A percentile compares a stretch with the other conserved stretches of the same genome.
These are phyloP conservation scores for Aphanomyces astaci DNA, from an alignment of 352 stramenopile species.

Conservation along the genomic window DNA sequence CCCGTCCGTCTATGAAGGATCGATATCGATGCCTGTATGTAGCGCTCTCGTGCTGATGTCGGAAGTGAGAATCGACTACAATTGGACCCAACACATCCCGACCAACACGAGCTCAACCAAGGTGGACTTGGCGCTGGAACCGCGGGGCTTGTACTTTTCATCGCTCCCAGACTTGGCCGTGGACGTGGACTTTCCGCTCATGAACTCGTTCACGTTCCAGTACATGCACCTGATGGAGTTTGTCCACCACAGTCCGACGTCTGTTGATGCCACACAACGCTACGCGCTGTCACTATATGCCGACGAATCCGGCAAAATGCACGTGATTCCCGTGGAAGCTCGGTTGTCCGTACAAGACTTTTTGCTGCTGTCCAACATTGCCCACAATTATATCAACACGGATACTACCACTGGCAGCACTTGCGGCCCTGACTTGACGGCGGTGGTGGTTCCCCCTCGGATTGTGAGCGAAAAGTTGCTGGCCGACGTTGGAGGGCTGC, in stretches of 20 bases:
- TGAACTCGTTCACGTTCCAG: constrained; percentile 74
- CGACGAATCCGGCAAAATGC: constrained; percentile 36
- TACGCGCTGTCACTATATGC: constrained; percentile 8
- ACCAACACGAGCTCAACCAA: constrained; percentile 59
- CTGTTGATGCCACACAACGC: constrained; percentile 44
- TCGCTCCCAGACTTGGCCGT: constrained; percentile 72
- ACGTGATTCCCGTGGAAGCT: constrained; percentile 70
- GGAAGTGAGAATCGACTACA: constrained; percentile 54
- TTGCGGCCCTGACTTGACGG: background rate
- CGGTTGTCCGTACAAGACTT: constrained; percentile 82
- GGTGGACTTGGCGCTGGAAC: constrained; percentile 71
- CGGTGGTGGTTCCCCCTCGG: background rate
- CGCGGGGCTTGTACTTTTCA: constrained; percentile 77
- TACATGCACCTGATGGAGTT: constrained; percentile 77
- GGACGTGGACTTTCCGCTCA: constrained; percentile 73
- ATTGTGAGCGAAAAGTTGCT: constrained; percentile 58
- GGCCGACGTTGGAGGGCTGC: constrained; percentile 73
- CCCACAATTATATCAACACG: constrained; percentile 67
- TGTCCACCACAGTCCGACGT: constrained; percentile 15
- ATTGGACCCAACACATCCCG: constrained; percentile 49
- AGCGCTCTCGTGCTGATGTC: constrained; percentile 64
- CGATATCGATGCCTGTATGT: no score
- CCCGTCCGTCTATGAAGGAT: no score
- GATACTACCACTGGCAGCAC: background rate
- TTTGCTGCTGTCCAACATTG: constrained; percentile 74